A percentile compares a stretch with the other conserved stretches of the same genome.
phyloP scores from a whole-genome alignment of 2,329 filamentous ascomycete species.

The Exophiala sp. region DNA sequence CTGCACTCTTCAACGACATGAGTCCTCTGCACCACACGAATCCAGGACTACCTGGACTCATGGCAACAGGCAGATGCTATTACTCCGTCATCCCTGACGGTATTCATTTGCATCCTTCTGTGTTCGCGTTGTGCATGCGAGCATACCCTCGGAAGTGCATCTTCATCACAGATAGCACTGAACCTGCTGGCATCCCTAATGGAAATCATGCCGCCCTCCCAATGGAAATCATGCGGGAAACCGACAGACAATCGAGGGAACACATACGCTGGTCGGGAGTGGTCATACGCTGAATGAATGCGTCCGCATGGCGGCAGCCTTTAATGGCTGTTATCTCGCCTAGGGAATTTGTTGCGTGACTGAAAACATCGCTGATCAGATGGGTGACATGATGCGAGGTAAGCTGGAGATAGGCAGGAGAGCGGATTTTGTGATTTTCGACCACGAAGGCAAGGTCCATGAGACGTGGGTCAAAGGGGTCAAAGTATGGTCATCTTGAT shows the following conservation, averaged over 20 bases:
- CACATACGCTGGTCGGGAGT: conserved; percentile 53
- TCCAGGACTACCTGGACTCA: conserved; percentile 49
- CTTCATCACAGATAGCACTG: conserved; percentile 53
- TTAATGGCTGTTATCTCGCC: conserved; percentile 46
- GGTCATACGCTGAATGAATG: conserved; percentile 51
- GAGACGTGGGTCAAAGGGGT: conserved; percentile 52
- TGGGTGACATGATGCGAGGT: conserved; percentile 46
- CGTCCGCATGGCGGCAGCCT: conserved; percentile 43
- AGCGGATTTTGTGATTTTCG: conserved; percentile 50
- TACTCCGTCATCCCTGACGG: conserved; percentile 54
- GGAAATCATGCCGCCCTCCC: conserved; percentile 51
- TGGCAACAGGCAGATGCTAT: conserved; percentile 40
- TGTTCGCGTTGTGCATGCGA: conserved; percentile 49
- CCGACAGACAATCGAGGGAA: conserved; percentile 50
- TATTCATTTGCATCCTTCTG: conserved; percentile 52
- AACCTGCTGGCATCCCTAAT: conserved; percentile 52
- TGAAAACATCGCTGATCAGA: conserved; percentile 50
- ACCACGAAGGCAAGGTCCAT: conserved; percentile 44
- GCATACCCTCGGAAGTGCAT: conserved; percentile 48
- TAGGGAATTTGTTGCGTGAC: conserved; percentile 50
- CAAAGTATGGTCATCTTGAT: conserved; percentile 37
- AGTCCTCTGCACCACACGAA: conserved; percentile 48
- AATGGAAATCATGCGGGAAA: conserved; percentile 49
- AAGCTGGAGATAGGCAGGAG: conserved; percentile 44
- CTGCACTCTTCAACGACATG: conserved; percentile 51